Conservation (phyloP, 345 rosid genomes). For the Sisymbrium altissimum region DNA sequence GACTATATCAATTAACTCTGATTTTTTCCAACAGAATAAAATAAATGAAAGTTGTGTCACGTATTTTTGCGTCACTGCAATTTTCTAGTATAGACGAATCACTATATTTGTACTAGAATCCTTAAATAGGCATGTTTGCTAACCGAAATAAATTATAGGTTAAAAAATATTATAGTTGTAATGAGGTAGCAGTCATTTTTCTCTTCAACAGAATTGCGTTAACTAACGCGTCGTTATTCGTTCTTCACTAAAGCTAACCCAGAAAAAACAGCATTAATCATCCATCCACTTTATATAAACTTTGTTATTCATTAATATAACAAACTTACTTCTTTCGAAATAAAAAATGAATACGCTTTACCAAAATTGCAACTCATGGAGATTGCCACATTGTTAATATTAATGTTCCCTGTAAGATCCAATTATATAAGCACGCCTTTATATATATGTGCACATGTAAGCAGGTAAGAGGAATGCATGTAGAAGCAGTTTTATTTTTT, state of each 20-base stretch:
- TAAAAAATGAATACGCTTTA: neutral
- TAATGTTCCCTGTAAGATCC: neutral
- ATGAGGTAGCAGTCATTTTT: neutral
- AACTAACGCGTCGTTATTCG: neutral
- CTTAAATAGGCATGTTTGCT: neutral
- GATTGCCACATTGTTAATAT: slow-evolving; percentile 1
- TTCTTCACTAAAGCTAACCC: neutral
- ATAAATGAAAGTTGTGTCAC: neutral
- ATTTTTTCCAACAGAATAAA: neutral
- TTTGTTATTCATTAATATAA: neutral
- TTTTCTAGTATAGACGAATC: neutral
- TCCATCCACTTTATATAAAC: neutral
- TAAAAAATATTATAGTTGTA: neutral
- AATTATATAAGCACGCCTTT: neutral
- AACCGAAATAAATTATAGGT: neutral
- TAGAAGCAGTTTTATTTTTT: neutral
- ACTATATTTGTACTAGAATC: neutral
- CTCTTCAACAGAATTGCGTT: neutral
- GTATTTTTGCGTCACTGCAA: neutral
- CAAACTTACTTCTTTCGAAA: neutral
- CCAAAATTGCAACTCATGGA: slow-evolving; percentile 9
- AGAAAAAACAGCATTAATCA: neutral
- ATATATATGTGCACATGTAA: slow-evolving; percentile 8
- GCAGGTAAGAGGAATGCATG: slow-evolving; percentile 3
- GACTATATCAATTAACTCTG: neutral